Percentiles rank a stretch among this genome's conserved stretches.
Evolutionary conservation across 352 stramenopile species (phyloP).

Genomic region (Pythium dissotocum): DNA sequence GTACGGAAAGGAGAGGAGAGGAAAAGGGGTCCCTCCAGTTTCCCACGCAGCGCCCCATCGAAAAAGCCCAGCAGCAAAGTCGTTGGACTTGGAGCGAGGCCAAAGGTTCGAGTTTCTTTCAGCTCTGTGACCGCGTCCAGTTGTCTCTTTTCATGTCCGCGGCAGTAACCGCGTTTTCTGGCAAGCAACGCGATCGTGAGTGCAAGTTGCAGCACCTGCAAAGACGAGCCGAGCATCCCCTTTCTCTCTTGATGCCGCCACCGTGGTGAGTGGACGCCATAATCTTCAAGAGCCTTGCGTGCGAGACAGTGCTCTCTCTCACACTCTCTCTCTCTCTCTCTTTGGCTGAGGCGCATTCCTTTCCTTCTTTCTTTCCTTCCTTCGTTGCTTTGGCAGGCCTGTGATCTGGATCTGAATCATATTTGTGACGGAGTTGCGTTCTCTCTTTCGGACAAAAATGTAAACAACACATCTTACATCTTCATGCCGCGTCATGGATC

Average conservation of each 20-base stretch:
- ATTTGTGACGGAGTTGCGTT: no score
- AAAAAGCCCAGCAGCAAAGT: not conserved
- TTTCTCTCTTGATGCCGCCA: not conserved
- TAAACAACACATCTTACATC: no score
- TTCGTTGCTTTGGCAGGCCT: no score
- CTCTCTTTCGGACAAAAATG: no score
- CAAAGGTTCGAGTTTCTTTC: not conserved
- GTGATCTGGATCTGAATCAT: no score
- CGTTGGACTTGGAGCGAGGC: not conserved
- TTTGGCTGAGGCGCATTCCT: not conserved
- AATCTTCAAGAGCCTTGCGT: not conserved
- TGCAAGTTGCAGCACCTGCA: no score
- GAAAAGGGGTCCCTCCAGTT: not conserved
- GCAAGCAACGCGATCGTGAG: not conserved
- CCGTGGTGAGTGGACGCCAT: not conserved
- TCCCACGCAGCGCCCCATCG: not conserved
- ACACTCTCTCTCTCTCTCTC: no score
- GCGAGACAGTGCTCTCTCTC: not conserved
- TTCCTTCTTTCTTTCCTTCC: no score
- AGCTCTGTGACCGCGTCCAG: not conserved
- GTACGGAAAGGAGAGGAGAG: no score
- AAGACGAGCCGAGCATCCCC: not conserved
- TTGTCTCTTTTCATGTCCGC: not conserved
- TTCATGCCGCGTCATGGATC: no score
- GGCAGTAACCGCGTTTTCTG: not conserved